A percentile compares a stretch with the other conserved stretches of the same genome.
Evolutionary conservation across 768 basidiomycete species (phyloP).

Genomic region (Cyclocybe aegerita): DNA sequence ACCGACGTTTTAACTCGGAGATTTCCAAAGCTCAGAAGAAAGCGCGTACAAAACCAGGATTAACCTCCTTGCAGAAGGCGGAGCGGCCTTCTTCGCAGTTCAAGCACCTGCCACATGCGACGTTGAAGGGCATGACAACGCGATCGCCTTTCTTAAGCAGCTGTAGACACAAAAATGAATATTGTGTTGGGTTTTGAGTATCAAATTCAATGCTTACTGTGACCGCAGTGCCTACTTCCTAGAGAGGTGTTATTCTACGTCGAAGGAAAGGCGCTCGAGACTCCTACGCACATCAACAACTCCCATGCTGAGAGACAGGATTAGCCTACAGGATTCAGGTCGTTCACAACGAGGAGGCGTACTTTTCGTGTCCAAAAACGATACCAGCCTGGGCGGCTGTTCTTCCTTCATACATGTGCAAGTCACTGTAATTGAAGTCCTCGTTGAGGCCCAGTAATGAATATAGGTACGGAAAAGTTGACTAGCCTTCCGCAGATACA

Average conservation of each 20-base stretch:
- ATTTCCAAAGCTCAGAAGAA: background rate
- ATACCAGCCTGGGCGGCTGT: conserved; percentile 49
- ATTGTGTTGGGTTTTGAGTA: background rate
- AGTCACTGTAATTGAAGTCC: conserved; percentile 30
- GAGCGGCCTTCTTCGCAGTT: conserved; percentile 55
- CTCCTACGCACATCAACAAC: conserved; percentile 40
- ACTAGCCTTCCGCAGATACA: conserved; percentile 51
- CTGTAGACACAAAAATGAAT: conserved; percentile 18
- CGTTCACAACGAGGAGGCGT: conserved; percentile 1
- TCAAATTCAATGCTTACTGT: conserved; percentile 27
- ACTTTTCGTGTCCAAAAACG: conserved; percentile 58
- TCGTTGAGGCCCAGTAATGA: background rate
- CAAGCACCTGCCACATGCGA: conserved; percentile 55
- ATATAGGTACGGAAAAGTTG: background rate
- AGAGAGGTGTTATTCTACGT: background rate
- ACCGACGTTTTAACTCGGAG: background rate
- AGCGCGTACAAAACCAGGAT: conserved; percentile 52
- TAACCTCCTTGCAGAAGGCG: conserved; percentile 57
- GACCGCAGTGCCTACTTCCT: conserved; percentile 44
- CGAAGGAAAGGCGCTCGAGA: background rate
- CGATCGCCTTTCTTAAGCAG: conserved; percentile 55
- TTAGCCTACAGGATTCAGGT: background rate
- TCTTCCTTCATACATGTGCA: conserved; percentile 60
- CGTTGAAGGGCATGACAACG: conserved; percentile 63
- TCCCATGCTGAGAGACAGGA: conserved; percentile 36